These are phyloP conservation scores for Suillus alpinus DNA, from an alignment of 768 basidiomycete species.

Conservation along the genomic window DNA sequence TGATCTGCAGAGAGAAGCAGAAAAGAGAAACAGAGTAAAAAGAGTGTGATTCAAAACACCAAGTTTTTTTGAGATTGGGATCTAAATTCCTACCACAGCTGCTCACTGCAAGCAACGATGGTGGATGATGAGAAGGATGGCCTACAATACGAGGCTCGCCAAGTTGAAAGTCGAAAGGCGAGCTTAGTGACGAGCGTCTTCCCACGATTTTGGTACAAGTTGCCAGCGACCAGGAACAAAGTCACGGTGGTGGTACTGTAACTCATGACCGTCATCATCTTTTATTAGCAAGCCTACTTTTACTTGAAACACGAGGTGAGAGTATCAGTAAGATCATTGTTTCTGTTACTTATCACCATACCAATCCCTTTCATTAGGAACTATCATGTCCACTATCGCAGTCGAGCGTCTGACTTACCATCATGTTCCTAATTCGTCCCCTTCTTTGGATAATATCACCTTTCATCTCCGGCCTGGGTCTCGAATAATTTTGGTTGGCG, in stretches of 20 bases:
- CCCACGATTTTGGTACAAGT: neutral
- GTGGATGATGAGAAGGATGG: constrained; percentile 8
- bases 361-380: constrained; percentile 1
- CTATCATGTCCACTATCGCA: constrained; percentile 23
- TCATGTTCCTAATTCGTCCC: constrained; percentile 40
- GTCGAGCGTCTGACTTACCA: constrained; percentile 56
- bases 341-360: constrained; percentile 4
- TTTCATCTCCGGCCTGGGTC: constrained; percentile 71
- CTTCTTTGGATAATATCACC: constrained; percentile 63
- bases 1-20: constrained; percentile 26
- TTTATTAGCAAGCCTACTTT: neutral
- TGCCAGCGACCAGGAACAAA: neutral
- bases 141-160: neutral
- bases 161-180: constrained; percentile 2
- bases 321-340: neutral
- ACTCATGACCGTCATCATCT: neutral
- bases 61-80: constrained; percentile 16
- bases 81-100: constrained; percentile 20
- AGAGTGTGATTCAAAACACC: constrained; percentile 27
- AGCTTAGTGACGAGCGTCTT: neutral
- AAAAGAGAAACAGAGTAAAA: constrained; percentile 26
- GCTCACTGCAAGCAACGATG: constrained; percentile 15
- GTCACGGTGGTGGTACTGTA: neutral
- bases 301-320: neutral
- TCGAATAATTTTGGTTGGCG: constrained; percentile 84